These are phyloP conservation scores for Raddia distichophylla DNA, from an alignment of 176 grass and related monocot species.

Conservation along the genomic window DNA sequence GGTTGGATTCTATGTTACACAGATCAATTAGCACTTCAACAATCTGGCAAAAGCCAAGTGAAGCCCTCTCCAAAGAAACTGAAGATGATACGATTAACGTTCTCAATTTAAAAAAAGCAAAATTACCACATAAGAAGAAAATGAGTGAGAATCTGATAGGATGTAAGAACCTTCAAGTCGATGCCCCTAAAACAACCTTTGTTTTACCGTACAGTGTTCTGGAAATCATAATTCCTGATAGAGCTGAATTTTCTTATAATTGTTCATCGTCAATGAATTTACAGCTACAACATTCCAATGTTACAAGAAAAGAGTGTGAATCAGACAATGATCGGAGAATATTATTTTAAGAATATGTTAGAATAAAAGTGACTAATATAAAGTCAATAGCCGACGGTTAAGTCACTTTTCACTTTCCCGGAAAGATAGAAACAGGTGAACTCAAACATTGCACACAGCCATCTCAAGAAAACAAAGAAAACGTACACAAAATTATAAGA, in stretches of 20 bases:
- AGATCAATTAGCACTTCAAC: slow-evolving; percentile 5
- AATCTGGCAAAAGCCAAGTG: slow-evolving; percentile 1
- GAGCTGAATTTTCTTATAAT: slow-evolving; percentile 15
- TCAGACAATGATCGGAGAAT: slow-evolving; percentile 34
- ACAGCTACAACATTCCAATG: slow-evolving; percentile 7
- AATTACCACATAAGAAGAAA: neutral
- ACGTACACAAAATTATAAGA: neutral
- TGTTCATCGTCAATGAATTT: neutral
- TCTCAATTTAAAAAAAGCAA: neutral
- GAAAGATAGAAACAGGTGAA: slow-evolving; percentile 29
- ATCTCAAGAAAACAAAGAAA: slow-evolving; percentile 5
- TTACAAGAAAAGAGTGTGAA: slow-evolving; percentile 17
- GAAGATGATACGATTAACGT: neutral
- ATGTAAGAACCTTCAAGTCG: neutral
- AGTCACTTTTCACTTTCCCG: neutral
- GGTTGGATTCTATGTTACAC: neutral
- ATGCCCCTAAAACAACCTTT: neutral
- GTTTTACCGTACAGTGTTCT: slow-evolving; percentile 1
- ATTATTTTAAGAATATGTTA: neutral
- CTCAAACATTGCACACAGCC: slow-evolving; percentile 14
- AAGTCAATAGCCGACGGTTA: slow-evolving; percentile 2
- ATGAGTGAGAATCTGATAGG: neutral
- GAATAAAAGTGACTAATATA: slow-evolving; percentile 18
- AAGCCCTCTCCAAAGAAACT: neutral
- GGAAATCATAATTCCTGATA: slow-evolving; percentile 3